These are phyloP conservation scores for Fraxinus anomala DNA, from an alignment of 257 asterid genomes.

Conservation along the genomic window DNA sequence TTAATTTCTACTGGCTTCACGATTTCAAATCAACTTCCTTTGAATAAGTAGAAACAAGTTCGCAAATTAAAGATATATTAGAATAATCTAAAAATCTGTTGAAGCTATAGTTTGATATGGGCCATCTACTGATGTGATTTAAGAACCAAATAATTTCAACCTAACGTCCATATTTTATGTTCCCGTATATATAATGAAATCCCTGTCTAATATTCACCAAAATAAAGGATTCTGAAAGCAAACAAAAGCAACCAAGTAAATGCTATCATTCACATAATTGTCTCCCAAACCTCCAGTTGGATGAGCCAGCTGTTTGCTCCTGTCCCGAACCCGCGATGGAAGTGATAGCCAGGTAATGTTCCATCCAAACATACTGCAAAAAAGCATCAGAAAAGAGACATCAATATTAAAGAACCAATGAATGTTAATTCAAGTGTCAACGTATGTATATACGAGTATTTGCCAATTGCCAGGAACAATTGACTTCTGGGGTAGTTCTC, in stretches of 20 bases:
- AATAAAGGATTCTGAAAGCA: neutral
- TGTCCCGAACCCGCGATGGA: conserved; percentile 70
- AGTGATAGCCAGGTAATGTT: conserved; percentile 79
- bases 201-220: neutral
- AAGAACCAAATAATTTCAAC: neutral
- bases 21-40: neutral
- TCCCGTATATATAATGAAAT: neutral
- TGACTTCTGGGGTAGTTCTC: neutral
- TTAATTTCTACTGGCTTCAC: neutral
- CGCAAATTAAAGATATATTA: neutral
- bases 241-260: neutral
- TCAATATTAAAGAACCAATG: neutral
- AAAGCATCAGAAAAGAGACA: conserved; percentile 14
- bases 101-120: neutral
- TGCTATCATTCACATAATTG: conserved; percentile 4
- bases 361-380: conserved; percentile 88
- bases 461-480: neutral
- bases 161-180: neutral
- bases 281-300: conserved; percentile 64
- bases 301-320: conserved; percentile 85
- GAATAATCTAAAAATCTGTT: neutral
- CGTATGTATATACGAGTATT: neutral
- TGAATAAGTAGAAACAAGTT: neutral
- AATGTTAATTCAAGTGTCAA: neutral
- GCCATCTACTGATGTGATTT: neutral